These are phyloP conservation scores for Pterulicium gracile DNA, from an alignment of 1,284 basidiomycete genomes.

Conservation along the genomic window DNA sequence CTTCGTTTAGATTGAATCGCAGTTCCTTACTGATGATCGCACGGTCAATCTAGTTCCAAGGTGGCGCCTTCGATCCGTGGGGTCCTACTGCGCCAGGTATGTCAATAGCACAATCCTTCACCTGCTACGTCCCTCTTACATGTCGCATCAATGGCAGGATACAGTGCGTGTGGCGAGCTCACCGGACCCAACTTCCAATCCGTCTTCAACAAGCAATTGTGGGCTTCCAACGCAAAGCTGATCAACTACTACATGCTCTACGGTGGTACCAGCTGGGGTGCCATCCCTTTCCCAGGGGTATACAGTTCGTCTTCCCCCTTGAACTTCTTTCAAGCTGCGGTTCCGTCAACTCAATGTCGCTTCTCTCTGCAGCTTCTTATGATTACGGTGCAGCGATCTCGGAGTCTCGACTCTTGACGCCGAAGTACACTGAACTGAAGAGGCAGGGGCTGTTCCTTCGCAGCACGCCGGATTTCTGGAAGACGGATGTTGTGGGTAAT, in stretches of 20 bases:
- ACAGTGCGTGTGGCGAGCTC: slow-evolving; percentile 4
- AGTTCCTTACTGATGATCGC: not conserved
- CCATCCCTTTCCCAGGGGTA: slow-evolving; percentile 53
- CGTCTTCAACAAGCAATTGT: slow-evolving; percentile 65
- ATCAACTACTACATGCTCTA: slow-evolving; percentile 76
- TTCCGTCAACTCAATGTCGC: not conserved
- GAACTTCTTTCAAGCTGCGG: not conserved
- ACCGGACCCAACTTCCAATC: slow-evolving; percentile 59
- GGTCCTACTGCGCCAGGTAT: slow-evolving; percentile 27
- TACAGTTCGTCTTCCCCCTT: slow-evolving; percentile 27
- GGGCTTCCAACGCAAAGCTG: slow-evolving; percentile 68
- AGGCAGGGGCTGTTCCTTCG: slow-evolving; percentile 65
- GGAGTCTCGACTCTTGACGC: slow-evolving; percentile 40
- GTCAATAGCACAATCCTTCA: not conserved
- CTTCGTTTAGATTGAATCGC: slow-evolving; percentile 5
- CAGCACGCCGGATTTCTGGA: slow-evolving; percentile 63
- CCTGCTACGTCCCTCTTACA: not conserved
- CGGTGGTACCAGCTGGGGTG: slow-evolving; percentile 71
- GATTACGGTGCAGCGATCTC: slow-evolving; percentile 30
- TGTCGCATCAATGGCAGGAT: slow-evolving; percentile 51
- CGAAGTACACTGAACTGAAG: slow-evolving; percentile 68
- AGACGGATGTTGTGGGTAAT: slow-evolving; percentile 65
- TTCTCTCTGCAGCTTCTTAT: not conserved
- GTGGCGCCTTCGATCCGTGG: slow-evolving; percentile 68
- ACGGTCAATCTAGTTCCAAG: slow-evolving; percentile 42